Percentiles rank a stretch among this genome's conserved stretches.
Conservation (phyloP, 2,329 filamentous ascomycete species). For the Aspergillus chevalieri region DNA sequence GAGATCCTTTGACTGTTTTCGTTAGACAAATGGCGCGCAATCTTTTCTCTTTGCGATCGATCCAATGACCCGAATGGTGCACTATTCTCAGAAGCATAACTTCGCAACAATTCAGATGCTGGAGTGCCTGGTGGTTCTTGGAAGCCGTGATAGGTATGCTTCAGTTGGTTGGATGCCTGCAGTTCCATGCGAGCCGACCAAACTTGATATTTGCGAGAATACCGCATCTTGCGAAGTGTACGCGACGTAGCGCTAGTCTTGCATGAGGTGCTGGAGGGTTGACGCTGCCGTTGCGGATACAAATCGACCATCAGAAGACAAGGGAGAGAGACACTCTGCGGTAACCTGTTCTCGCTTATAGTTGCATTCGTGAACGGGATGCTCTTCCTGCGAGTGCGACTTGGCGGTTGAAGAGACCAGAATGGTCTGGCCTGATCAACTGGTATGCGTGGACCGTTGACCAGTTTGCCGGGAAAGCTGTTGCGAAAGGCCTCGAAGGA, state of each 20-base stretch:
- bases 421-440: not conserved
- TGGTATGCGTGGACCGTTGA: not conserved
- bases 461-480: not conserved
- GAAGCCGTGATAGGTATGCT: slow-evolving; percentile 12
- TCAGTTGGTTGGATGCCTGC: slow-evolving; percentile 12
- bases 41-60: not conserved
- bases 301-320: slow-evolving; percentile 6
- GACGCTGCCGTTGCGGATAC: not conserved
- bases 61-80: not conserved
- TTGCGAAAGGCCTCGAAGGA: not conserved
- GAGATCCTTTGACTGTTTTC: not conserved
- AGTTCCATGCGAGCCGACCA: slow-evolving; percentile 36
- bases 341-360: too few species aligned
- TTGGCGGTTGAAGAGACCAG: not conserved
- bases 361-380: too few species aligned
- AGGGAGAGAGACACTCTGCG: slow-evolving; percentile 12
- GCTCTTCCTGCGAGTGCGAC: not conserved
- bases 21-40: not conserved
- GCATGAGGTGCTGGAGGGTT: not conserved
- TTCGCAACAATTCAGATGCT: slow-evolving; percentile 20
- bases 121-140: slow-evolving; percentile 34
- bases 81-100: slow-evolving; percentile 11
- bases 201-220: slow-evolving; percentile 23
- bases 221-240: not conserved
- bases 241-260: not conserved